Evolutionary conservation across 2,329 filamentous ascomycete genomes (phyloP).

Genomic region (Colletotrichum destructivum): DNA sequence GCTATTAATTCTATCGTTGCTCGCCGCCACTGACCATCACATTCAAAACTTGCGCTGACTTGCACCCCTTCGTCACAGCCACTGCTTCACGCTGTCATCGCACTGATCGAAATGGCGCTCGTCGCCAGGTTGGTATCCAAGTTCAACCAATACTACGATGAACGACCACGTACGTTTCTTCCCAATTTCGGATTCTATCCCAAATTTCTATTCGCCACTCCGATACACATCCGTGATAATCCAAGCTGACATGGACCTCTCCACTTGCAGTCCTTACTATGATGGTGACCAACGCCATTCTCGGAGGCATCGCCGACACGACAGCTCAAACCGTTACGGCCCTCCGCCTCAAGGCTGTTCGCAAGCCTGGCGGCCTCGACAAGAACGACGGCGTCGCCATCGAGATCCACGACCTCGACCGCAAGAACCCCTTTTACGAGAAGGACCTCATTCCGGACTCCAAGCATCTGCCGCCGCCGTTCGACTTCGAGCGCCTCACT

Average conservation of each 20-base stretch:
- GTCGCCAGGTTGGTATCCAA: constrained; percentile 85
- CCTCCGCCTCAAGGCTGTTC: constrained; percentile 77
- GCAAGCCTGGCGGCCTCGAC: constrained; percentile 71
- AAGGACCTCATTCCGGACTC: constrained; percentile 78
- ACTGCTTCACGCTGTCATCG: constrained; percentile 86
- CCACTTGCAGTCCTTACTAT: constrained; percentile 84
- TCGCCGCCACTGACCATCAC: too few relatives aligned
- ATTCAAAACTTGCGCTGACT: constrained; percentile 22
- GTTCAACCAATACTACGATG: constrained; percentile 95
- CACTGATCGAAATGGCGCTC: constrained; percentile 90
- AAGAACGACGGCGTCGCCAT: constrained; percentile 84
- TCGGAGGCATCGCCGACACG: constrained; percentile 96
- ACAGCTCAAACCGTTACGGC: constrained; percentile 94
- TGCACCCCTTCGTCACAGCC: constrained; percentile 70
- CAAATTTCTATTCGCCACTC: not conserved
- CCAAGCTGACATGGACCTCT: constrained; percentile 29
- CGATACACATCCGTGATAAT: not conserved
- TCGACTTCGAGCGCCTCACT: constrained; percentile 95
- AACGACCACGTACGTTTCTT: constrained; percentile 79
- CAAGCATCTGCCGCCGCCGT: constrained; percentile 79
- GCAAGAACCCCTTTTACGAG: constrained; percentile 78
- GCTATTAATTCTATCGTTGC: not conserved
- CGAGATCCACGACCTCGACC: constrained; percentile 90
- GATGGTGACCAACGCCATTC: constrained; percentile 98
- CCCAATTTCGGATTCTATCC: not conserved